These are phyloP conservation scores for Zea luxurians DNA, from an alignment of 176 grass and related monocot species.

Conservation along the genomic window DNA sequence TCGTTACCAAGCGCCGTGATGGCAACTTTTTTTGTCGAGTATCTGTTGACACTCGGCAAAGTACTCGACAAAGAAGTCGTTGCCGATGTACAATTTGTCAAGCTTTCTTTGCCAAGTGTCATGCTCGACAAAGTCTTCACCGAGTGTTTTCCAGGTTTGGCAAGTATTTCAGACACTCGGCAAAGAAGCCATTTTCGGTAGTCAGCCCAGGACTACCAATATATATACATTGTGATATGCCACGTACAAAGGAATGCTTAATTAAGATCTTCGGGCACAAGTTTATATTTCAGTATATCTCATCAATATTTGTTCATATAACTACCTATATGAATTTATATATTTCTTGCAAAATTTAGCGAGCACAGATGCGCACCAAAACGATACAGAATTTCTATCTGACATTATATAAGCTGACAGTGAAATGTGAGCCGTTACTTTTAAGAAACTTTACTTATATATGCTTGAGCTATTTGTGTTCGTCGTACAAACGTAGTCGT, in stretches of 20 bases:
- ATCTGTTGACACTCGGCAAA: too few relatives aligned
- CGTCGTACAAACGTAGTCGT: not conserved
- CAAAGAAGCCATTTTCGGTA: too few relatives aligned
- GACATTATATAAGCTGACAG: not conserved
- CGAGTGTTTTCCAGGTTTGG: too few relatives aligned
- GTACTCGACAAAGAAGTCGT: too few relatives aligned
- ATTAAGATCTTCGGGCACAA: not conserved
- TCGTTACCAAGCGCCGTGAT: too few relatives aligned
- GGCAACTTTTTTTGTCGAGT: too few relatives aligned
- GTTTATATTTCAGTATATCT: not conserved
- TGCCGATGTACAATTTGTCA: too few relatives aligned
- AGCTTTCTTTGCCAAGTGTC: too few relatives aligned
- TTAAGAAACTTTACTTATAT: constrained; percentile 18
- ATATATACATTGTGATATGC: too few relatives aligned
- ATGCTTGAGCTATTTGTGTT: constrained; percentile 26
- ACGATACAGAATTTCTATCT: not conserved
- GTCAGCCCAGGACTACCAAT: too few relatives aligned
- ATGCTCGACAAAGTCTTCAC: too few relatives aligned
- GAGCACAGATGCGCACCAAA: not conserved
- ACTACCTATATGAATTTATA: not conserved
- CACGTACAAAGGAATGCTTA: not conserved
- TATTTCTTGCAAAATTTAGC: not conserved
- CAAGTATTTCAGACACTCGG: too few relatives aligned
- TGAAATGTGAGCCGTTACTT: constrained; percentile 34
- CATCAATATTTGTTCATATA: not conserved